Percentiles rank a stretch among this genome's conserved stretches.
phyloP scores from a whole-genome alignment of 495 filamentous ascomycete species.

The Haplographium delicatum region DNA sequence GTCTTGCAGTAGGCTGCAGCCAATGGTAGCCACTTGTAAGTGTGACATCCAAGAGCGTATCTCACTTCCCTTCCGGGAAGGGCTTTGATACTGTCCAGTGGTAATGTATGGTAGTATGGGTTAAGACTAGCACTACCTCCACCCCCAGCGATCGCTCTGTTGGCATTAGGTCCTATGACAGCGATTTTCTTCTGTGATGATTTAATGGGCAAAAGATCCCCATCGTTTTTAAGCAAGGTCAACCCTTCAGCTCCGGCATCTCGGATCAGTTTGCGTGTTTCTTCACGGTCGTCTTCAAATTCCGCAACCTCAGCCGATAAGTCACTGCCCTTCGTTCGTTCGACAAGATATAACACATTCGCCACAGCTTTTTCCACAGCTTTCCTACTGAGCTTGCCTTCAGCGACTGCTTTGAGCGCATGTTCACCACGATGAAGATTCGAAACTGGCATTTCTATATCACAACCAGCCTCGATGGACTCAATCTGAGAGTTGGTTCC shows the following conservation, averaged over 20 bases:
- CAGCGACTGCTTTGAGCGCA: constrained; percentile 53
- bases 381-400: constrained; percentile 48
- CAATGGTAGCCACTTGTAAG: constrained; percentile 60
- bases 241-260: constrained; percentile 66
- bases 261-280: constrained; percentile 64
- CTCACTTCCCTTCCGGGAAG: constrained; percentile 41
- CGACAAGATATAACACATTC: constrained; percentile 63
- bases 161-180: constrained; percentile 80
- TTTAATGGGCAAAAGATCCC: constrained; percentile 59
- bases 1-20: constrained; percentile 53
- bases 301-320: constrained; percentile 57
- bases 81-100: constrained; percentile 48
- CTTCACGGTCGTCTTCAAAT: constrained; percentile 56
- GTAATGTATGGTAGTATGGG: constrained; percentile 68
- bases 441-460: constrained; percentile 76
- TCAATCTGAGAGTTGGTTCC: constrained; percentile 65
- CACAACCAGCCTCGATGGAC: constrained; percentile 67
- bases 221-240: constrained; percentile 75
- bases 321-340: constrained; percentile 55
- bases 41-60: constrained; percentile 53
- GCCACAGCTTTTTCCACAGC: constrained; percentile 49
- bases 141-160: constrained; percentile 69
- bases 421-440: constrained; percentile 66
- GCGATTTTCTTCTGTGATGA: constrained; percentile 56
- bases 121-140: constrained; percentile 76